phyloP scores from a whole-genome alignment of 495 filamentous ascomycete species.

The Tuber microsphaerosporum region DNA sequence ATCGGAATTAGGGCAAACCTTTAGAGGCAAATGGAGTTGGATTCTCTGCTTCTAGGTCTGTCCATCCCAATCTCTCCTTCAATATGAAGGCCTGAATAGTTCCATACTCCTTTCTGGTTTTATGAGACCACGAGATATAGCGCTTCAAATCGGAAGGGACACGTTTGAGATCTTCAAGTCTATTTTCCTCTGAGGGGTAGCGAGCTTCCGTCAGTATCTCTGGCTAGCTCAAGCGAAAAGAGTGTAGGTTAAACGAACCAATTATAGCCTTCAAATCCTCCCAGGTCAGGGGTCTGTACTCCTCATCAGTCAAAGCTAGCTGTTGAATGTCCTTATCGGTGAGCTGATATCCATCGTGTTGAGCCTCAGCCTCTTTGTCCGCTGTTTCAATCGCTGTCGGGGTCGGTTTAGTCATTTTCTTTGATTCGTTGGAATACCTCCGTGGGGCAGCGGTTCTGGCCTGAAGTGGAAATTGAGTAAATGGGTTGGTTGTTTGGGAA shows the following conservation, averaged over 20 bases:
- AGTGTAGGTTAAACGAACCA: slow-evolving; percentile 47
- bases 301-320: slow-evolving; percentile 61
- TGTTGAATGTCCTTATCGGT: slow-evolving; percentile 60
- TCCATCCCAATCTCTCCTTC: slow-evolving; percentile 66
- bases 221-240: background rate
- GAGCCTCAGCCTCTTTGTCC: slow-evolving; percentile 21
- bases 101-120: slow-evolving; percentile 66
- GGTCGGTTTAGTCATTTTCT: background rate
- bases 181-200: slow-evolving; percentile 49
- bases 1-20: slow-evolving; percentile 18
- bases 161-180: slow-evolving; percentile 68
- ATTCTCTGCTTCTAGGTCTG: slow-evolving; percentile 40
- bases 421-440: background rate
- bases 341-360: slow-evolving; percentile 43
- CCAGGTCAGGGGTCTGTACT: slow-evolving; percentile 63
- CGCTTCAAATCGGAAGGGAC: slow-evolving; percentile 74
- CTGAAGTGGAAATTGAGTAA: background rate
- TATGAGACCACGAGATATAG: slow-evolving; percentile 71
- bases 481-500: background rate
- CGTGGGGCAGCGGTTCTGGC: background rate
- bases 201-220: slow-evolving; percentile 7
- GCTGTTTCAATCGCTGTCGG: background rate
- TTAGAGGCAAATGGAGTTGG: slow-evolving; percentile 30
- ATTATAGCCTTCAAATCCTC: slow-evolving; percentile 60
- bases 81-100: slow-evolving; percentile 70